phyloP scores from a whole-genome alignment of 306 rosid species.

The Herpetospermum pedunculosum region DNA sequence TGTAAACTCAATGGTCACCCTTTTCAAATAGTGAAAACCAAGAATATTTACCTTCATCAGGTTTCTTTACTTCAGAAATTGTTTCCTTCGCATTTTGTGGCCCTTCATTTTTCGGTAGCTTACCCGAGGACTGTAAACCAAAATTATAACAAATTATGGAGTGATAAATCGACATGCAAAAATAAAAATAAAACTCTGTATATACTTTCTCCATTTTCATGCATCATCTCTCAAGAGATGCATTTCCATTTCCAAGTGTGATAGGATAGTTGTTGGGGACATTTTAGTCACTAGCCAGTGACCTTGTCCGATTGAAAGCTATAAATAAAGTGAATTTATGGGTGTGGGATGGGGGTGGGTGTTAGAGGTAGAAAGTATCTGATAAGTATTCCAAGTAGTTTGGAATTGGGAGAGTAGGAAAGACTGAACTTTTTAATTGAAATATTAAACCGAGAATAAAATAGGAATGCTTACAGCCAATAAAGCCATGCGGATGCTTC shows the following conservation, averaged over 20 bases:
- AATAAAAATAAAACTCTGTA: neutral
- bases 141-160: constrained; percentile 8
- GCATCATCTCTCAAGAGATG: neutral
- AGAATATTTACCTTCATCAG: constrained; percentile 28
- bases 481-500: constrained; percentile 87
- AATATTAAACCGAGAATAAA: neutral
- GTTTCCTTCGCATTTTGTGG: constrained; percentile 25
- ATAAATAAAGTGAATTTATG: neutral
- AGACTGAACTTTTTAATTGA: neutral
- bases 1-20: neutral
- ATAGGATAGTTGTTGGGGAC: neutral
- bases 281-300: neutral
- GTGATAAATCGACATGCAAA: neutral
- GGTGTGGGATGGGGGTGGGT: neutral
- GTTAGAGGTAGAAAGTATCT: neutral
- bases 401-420: neutral
- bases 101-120: constrained; percentile 44
- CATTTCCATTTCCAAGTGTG: neutral
- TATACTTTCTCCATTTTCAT: neutral
- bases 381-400: neutral
- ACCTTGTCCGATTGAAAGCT: neutral
- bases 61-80: constrained; percentile 29
- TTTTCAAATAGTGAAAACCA: constrained; percentile 2
- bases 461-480: constrained; percentile 66
- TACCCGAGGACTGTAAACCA: constrained; percentile 77